These are phyloP conservation scores for Phytomonas serpens DNA, from an alignment of 208 protist genomes.

Conservation along the genomic window DNA sequence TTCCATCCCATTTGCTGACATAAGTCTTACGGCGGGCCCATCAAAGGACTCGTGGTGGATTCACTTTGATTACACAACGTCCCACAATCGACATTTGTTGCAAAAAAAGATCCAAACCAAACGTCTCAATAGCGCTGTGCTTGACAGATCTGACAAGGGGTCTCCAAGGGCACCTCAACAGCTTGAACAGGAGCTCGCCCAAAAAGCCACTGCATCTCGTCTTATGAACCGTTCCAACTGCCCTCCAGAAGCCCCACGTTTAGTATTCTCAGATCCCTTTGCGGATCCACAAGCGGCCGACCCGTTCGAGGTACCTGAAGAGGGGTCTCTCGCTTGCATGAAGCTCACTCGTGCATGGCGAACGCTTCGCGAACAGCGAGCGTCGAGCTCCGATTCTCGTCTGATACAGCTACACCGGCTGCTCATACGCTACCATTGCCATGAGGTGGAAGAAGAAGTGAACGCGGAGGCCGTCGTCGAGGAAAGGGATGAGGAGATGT, in stretches of 20 bases:
- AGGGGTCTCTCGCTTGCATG: slow-evolving; percentile 8
- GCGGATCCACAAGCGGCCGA: neutral
- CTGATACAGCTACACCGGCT: slow-evolving; percentile 16
- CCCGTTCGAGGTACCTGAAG: neutral
- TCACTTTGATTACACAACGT: neutral
- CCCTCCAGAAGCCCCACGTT: neutral
- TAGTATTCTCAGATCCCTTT: neutral
- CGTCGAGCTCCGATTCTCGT: slow-evolving; percentile 11
- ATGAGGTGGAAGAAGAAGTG: neutral
- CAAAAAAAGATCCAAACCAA: neutral
- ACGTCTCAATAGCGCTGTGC: neutral
- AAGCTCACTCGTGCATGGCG: slow-evolving; percentile 20
- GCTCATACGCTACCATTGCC: slow-evolving; percentile 12
- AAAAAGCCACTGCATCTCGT: neutral
- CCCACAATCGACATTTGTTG: neutral
- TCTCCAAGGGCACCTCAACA: neutral
- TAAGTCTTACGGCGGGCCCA: neutral
- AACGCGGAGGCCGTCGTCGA: neutral
- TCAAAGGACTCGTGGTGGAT: neutral
- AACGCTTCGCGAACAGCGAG: slow-evolving; percentile 15
- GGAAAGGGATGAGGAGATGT: neutral
- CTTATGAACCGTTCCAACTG: neutral
- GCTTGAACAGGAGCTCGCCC: neutral
- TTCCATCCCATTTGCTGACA: neutral
- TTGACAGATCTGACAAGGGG: neutral